Evolutionary conservation across 805 yeast genomes (phyloP).

Genomic region (Lipomyces chichibuensis): DNA sequence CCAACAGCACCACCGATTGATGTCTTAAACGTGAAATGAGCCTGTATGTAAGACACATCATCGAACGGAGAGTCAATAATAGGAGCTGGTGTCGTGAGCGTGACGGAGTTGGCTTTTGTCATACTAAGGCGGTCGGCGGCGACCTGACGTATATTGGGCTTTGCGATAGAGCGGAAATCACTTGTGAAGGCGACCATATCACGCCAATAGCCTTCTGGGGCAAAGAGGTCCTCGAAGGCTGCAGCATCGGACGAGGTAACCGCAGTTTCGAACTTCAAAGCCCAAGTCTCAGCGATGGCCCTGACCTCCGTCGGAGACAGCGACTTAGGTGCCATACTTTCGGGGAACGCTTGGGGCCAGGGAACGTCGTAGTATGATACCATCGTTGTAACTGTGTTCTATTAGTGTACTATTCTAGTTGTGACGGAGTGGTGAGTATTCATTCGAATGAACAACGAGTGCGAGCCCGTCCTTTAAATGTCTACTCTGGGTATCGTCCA

Average conservation of each 20-base stretch:
- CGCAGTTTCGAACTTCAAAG: slow-evolving; percentile 30
- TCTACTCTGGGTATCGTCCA: too few relatives aligned
- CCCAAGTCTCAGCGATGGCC: slow-evolving; percentile 15
- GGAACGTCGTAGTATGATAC: neutral
- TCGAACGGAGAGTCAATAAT: slow-evolving; percentile 18
- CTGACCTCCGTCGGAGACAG: neutral
- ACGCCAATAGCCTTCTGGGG: slow-evolving; percentile 35
- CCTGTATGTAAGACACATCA: slow-evolving; percentile 25
- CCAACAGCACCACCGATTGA: slow-evolving; percentile 27
- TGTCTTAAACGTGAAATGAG: slow-evolving; percentile 26
- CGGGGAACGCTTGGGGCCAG: neutral
- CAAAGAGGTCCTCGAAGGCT: slow-evolving; percentile 29
- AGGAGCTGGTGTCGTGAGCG: slow-evolving; percentile 20
- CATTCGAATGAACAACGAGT: too few relatives aligned
- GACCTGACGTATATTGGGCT: slow-evolving; percentile 35
- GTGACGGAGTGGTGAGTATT: too few relatives aligned
- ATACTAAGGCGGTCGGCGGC: slow-evolving; percentile 27
- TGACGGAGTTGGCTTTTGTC: slow-evolving; percentile 14
- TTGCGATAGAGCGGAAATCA: slow-evolving; percentile 35
- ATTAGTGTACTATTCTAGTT: too few relatives aligned
- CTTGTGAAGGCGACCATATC: slow-evolving; percentile 37
- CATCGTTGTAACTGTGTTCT: neutral
- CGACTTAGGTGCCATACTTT: neutral
- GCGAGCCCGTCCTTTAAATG: too few relatives aligned
- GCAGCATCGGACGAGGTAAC: slow-evolving; percentile 20